Percentiles rank a stretch among this genome's conserved stretches.
phyloP scores from a whole-genome alignment of 768 basidiomycete genomes.

The Chlorophyllum brunneum region DNA sequence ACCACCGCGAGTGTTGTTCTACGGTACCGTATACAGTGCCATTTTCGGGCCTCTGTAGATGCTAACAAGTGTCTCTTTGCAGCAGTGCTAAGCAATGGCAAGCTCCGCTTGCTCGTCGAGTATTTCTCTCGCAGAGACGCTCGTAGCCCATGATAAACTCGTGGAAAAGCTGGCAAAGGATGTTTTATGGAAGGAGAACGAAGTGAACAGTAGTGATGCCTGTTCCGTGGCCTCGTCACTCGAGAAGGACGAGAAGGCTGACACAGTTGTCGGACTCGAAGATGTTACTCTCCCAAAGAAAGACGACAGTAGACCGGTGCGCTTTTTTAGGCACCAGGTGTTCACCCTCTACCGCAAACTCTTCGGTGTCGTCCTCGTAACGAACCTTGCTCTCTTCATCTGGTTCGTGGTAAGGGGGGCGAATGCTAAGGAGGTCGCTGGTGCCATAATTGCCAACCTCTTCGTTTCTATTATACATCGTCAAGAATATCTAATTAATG shows the following conservation, averaged over 20 bases:
- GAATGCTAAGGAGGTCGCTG: constrained; percentile 34
- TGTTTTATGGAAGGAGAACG: too few relatives aligned
- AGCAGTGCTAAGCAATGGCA: too few relatives aligned
- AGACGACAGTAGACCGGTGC: not conserved
- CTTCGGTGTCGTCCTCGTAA: constrained; percentile 48
- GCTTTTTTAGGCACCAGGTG: constrained; percentile 19
- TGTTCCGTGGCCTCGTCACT: too few relatives aligned
- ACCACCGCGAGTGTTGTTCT: too few relatives aligned
- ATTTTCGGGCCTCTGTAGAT: too few relatives aligned
- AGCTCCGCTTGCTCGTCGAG: too few relatives aligned
- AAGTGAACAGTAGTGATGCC: too few relatives aligned
- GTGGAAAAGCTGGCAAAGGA: too few relatives aligned
- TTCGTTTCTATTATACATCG: constrained; percentile 39
- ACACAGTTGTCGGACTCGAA: not conserved
- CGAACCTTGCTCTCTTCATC: constrained; percentile 48
- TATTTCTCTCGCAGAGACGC: too few relatives aligned
- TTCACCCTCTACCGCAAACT: constrained; percentile 45
- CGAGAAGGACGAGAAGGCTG: constrained; percentile 2
- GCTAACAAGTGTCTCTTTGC: too few relatives aligned
- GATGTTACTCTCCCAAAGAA: constrained; percentile 7
- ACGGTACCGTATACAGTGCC: too few relatives aligned
- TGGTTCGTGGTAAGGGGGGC: constrained; percentile 29
- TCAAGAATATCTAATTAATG: constrained; percentile 52
- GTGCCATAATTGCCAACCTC: constrained; percentile 39
- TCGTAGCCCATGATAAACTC: too few relatives aligned